phyloP scores from a whole-genome alignment of 2,329 filamentous ascomycete genomes.

The Alternaria conjuncta region DNA sequence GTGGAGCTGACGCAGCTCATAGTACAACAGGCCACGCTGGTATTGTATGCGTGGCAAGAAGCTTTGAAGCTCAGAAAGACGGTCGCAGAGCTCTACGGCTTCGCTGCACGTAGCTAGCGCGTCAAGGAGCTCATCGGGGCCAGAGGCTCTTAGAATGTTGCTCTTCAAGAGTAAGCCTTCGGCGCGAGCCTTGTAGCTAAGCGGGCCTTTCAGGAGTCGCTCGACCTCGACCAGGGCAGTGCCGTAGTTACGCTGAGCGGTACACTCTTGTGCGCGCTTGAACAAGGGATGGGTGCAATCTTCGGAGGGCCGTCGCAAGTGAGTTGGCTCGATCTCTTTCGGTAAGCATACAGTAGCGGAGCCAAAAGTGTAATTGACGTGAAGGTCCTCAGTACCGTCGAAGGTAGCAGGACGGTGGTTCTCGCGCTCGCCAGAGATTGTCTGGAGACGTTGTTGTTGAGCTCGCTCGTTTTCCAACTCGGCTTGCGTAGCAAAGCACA shows the following conservation, averaged over 20 bases:
- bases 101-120: constrained; percentile 43
- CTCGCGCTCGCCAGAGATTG: background rate
- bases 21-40: constrained; percentile 32
- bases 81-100: constrained; percentile 37
- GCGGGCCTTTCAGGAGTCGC: constrained; percentile 31
- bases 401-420: background rate
- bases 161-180: constrained; percentile 43
- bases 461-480: constrained; percentile 41
- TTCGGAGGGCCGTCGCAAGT: background rate
- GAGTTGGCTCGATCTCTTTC: background rate
- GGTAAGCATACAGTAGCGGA: constrained; percentile 20
- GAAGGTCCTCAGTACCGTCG: constrained; percentile 9
- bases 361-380: constrained; percentile 8
- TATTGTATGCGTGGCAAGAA: constrained; percentile 35
- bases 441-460: constrained; percentile 19
- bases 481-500: constrained; percentile 41
- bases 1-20: constrained; percentile 29
- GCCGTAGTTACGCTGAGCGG: constrained; percentile 27
- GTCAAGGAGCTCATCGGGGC: constrained; percentile 33
- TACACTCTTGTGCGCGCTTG: constrained; percentile 24
- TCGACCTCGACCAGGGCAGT: constrained; percentile 34
- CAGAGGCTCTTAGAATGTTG: constrained; percentile 27
- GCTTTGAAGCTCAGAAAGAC: constrained; percentile 23
- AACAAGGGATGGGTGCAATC: constrained; percentile 23
- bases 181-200: constrained; percentile 31